These are phyloP conservation scores for Brasilioporus rufonigricans DNA, from an alignment of 768 basidiomycete species.

Conservation along the genomic window DNA sequence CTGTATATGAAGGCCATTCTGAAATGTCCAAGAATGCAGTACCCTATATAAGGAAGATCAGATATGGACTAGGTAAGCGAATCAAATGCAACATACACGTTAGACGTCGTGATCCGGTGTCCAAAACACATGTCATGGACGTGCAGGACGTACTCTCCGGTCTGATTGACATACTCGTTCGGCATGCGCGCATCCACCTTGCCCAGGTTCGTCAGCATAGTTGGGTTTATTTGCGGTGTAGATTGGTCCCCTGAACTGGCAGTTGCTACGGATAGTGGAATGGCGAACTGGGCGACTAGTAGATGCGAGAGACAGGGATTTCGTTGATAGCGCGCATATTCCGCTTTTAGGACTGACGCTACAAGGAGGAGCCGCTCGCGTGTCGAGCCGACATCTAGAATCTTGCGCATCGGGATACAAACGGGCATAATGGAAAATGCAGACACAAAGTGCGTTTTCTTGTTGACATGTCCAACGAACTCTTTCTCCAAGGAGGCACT, in stretches of 20 bases:
- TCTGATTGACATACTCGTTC: neutral
- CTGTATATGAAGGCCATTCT: neutral
- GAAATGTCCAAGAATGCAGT: slow-evolving; percentile 4
- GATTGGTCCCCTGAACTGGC: neutral
- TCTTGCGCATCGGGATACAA: slow-evolving; percentile 2
- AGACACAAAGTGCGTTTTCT: slow-evolving; percentile 3
- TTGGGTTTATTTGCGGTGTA: neutral
- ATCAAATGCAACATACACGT: neutral
- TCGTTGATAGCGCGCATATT: neutral
- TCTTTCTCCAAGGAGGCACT: slow-evolving; percentile 3
- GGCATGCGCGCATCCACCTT: neutral
- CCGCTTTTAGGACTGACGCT: neutral
- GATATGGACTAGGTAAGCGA: neutral
- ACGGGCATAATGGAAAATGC: neutral
- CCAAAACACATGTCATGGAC: slow-evolving; percentile 3
- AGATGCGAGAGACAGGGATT: slow-evolving; percentile 5
- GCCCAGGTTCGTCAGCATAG: slow-evolving; percentile 1
- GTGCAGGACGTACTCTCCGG: neutral
- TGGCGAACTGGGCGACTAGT: neutral
- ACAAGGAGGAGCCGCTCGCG: neutral
- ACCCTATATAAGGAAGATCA: neutral
- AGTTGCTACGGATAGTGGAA: neutral
- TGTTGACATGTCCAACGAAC: neutral
- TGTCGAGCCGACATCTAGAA: neutral
- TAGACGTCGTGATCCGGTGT: slow-evolving; percentile 1